Evolutionary conservation across 352 stramenopile genomes (phyloP).

Genomic region (Phytophthora citrophthora): DNA sequence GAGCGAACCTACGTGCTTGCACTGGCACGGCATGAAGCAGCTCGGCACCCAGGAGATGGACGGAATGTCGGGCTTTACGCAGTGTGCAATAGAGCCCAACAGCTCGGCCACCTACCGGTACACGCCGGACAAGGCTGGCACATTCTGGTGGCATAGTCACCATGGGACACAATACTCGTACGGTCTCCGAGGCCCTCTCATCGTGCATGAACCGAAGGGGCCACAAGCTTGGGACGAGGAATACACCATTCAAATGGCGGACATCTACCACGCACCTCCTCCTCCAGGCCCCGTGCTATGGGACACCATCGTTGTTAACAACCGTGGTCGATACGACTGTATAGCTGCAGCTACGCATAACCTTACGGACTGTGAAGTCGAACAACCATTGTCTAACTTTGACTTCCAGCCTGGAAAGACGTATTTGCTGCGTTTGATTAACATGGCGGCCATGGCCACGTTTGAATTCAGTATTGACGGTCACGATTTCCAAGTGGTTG

Average conservation of each 20-base stretch:
- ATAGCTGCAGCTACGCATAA: conserved; percentile 3
- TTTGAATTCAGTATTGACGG: conserved; percentile 47
- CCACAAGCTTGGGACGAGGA: conserved; percentile 30
- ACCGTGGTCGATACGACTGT: conserved; percentile 35
- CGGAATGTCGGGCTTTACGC: conserved; percentile 36
- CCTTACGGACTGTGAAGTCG: conserved; percentile 19
- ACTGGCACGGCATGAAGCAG: conserved; percentile 47
- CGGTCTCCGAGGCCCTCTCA: conserved; percentile 40
- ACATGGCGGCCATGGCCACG: conserved; percentile 28
- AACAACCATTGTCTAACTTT: conserved; percentile 28
- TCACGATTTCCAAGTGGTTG: conserved; percentile 40
- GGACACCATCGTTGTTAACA: conserved; percentile 41
- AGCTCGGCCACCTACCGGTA: conserved; percentile 32
- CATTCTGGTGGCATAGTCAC: conserved; percentile 48
- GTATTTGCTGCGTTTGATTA: conserved; percentile 41
- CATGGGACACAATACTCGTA: conserved; percentile 38
- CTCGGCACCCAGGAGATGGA: conserved; percentile 40
- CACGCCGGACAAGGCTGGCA: conserved; percentile 38
- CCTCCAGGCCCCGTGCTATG: conserved; percentile 21
- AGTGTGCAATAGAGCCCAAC: conserved; percentile 40
- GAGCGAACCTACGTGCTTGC: conserved; percentile 20
- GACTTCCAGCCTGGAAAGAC: conserved; percentile 22
- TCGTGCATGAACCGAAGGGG: conserved; percentile 21
- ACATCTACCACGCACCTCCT: conserved; percentile 36
- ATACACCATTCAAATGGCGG: conserved; percentile 32